Conservation (phyloP, 768 basidiomycete species). For the Baorangia bicolor region DNA sequence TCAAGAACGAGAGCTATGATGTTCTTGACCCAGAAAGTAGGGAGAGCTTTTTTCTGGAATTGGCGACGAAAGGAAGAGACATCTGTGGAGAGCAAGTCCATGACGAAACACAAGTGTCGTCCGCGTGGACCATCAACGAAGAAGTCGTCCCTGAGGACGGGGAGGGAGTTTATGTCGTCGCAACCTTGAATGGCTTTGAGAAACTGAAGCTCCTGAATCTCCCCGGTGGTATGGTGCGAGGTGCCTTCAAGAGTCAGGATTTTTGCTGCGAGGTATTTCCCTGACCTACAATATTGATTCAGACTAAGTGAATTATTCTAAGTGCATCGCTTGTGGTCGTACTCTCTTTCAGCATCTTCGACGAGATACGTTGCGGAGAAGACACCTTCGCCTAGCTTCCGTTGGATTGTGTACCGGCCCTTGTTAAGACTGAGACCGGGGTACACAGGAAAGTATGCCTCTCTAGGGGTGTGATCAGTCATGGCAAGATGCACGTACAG, state of each 20-base stretch:
- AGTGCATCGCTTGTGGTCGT: neutral
- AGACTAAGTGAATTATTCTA: neutral
- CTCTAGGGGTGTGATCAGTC: too few species aligned
- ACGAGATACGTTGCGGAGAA: neutral
- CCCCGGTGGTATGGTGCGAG: neutral
- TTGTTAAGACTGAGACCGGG: too few species aligned
- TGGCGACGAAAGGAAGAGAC: neutral
- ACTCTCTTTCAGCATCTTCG: neutral
- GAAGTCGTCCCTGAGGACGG: neutral
- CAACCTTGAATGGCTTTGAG: neutral
- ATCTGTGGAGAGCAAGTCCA: neutral
- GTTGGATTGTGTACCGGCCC: too few species aligned
- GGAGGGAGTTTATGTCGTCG: neutral
- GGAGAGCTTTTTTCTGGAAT: neutral
- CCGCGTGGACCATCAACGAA: neutral
- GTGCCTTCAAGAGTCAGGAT: neutral
- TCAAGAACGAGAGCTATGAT: too few species aligned
- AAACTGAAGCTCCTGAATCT: neutral
- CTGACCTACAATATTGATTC: neutral
- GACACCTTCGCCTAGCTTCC: neutral
- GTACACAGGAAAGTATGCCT: too few species aligned
- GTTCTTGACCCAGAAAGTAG: neutral
- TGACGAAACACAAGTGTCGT: neutral
- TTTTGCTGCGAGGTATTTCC: neutral
- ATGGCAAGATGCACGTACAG: too few species aligned